Percentiles rank a stretch among this genome's conserved stretches.
Evolutionary conservation across 208 protist genomes (phyloP).

Genomic region (Crithidia sp.): DNA sequence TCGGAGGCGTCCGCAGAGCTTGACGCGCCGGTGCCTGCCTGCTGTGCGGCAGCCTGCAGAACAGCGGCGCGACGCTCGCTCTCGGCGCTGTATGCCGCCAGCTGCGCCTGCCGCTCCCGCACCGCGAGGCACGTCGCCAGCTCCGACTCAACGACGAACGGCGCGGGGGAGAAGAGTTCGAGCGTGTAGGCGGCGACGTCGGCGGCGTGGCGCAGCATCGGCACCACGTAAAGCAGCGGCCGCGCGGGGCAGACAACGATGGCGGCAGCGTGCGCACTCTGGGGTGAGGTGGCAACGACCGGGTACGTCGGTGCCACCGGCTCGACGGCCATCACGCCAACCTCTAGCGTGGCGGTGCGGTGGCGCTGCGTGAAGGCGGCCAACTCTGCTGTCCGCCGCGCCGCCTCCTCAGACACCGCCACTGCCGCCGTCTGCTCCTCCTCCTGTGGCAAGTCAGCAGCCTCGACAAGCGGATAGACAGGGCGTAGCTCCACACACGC

Average conservation of each 20-base stretch:
- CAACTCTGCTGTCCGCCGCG: conserved; percentile 35
- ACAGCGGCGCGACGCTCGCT: conserved; percentile 28
- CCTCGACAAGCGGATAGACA: not conserved
- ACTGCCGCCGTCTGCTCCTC: conserved; percentile 10
- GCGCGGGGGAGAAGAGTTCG: conserved; percentile 60
- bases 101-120: conserved; percentile 48
- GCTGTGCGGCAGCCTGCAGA: conserved; percentile 1
- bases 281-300: conserved; percentile 39
- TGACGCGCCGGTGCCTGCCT: not conserved
- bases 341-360: conserved; percentile 38
- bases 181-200: conserved; percentile 59
- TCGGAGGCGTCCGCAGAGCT: not conserved
- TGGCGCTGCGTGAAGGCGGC: conserved; percentile 53
- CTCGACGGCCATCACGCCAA: conserved; percentile 53
- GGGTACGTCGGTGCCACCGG: conserved; percentile 47
- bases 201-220: conserved; percentile 67
- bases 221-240: conserved; percentile 55
- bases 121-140: conserved; percentile 37
- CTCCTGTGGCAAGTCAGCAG: not conserved
- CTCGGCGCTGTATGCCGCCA: conserved; percentile 21
- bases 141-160: conserved; percentile 53
- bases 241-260: conserved; percentile 32
- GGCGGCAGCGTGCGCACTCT: conserved; percentile 25
- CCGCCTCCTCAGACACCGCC: conserved; percentile 10
- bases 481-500: conserved; percentile 48